Base-by-base conservation (phyloP, 345 rosid genomes). In the Lenwebbia sp. region DNA sequence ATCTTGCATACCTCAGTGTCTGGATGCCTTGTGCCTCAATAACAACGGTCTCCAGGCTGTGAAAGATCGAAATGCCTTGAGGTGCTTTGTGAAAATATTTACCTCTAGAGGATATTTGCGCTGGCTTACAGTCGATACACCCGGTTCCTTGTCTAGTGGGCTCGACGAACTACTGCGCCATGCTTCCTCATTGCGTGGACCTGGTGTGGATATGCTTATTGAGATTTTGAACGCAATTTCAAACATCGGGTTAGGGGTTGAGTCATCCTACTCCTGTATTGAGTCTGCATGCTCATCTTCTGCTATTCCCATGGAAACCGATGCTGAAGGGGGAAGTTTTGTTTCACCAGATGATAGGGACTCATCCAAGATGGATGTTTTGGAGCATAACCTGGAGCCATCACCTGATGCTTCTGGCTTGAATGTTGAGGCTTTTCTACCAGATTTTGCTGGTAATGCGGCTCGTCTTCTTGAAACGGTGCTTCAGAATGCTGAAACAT, bases 91-190 rank as follows among this genome's bases (percentile, higher is more conserved):
- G 85, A 96, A 95, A 90, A 94, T 96, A 86, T 97, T 97, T 90
- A 96, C 99, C 75, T 95, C 96, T 54, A 87, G 94, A 70, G 87
- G 93, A n/a, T 95, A 95, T 91, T 88, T 93, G 85, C 97, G 96
- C 87, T 96, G 95, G 50, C 96, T 96, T 86, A 89, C 96, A 33
- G 96, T 96, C 56, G 99, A 96, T 89, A 92, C 98, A 74, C 91
- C 96, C 5, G 94, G 96, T 83, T 91, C 94, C 82, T 88, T 97
- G 92, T 97, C 99, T 84, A 94, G 95, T 88, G 97, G 98, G 83
- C 90, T 97, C 90, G 99, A 96, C 89, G 99, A 97, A 90, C 95
- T 97, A 82, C 90, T 96, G 93, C 96, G 99, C 56, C 99, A 97
- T 89, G 95, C 98, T 85, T 92, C 99, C 83, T 94, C 98, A 15